Evolutionary conservation across 192 early-diverging fungal species (phyloP).

Genomic region (Coemansia sp.): DNA sequence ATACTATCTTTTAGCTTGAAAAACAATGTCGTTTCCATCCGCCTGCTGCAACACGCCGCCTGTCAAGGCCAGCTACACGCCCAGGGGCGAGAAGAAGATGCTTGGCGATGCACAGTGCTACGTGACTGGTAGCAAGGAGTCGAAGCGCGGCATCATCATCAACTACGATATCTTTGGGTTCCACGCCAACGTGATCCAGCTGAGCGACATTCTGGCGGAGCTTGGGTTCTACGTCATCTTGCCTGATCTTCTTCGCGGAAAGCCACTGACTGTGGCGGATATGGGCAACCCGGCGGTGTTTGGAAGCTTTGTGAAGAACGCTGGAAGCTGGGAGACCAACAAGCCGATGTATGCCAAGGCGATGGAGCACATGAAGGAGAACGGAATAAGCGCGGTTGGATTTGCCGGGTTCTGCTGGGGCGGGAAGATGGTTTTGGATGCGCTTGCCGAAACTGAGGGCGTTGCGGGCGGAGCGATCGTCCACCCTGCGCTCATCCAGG

Average conservation of each 20-base stretch:
- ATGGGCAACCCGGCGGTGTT: slow-evolving; percentile 44
- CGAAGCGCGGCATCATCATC: slow-evolving; percentile 64
- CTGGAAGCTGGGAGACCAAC: slow-evolving; percentile 31
- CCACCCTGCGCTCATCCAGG: slow-evolving; percentile 63
- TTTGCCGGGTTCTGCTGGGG: slow-evolving; percentile 76
- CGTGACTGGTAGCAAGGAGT: slow-evolving; percentile 34
- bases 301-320: slow-evolving; percentile 36
- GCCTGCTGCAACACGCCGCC: slow-evolving; percentile 60
- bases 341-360: slow-evolving; percentile 11
- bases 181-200: slow-evolving; percentile 64
- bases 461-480: slow-evolving; percentile 58
- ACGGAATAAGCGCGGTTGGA: slow-evolving; percentile 56
- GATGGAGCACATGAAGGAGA: slow-evolving; percentile 24
- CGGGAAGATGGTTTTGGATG: slow-evolving; percentile 57
- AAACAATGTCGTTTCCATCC: slow-evolving; percentile 41
- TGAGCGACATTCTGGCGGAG: slow-evolving; percentile 57
- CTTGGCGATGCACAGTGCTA: slow-evolving; percentile 46
- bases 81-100: slow-evolving; percentile 34
- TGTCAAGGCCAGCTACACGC: slow-evolving; percentile 49
- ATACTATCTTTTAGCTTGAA: not conserved
- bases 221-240: slow-evolving; percentile 63
- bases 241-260: slow-evolving; percentile 65
- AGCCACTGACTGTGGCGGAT: slow-evolving; percentile 37
- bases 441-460: slow-evolving; percentile 50
- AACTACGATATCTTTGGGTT: slow-evolving; percentile 72